Conservation (phyloP, 1,284 basidiomycete genomes). For the Marasmius oreades region DNA sequence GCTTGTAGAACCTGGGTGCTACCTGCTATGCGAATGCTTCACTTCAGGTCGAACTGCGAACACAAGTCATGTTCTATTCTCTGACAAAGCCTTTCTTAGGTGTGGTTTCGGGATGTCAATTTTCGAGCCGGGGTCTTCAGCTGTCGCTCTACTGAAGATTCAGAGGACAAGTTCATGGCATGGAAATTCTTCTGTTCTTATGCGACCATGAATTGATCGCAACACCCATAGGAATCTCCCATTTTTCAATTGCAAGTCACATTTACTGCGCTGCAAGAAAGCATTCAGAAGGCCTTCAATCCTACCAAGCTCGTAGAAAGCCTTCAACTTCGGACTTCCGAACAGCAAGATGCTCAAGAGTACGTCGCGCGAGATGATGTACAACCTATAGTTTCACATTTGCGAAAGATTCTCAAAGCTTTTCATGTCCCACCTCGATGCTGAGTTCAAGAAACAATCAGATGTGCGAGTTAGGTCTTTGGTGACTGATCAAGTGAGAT, state of each 20-base stretch:
- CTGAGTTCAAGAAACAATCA: slow-evolving; percentile 78
- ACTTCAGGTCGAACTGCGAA: slow-evolving; percentile 64
- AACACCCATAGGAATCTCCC: slow-evolving; percentile 63
- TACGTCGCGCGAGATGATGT: slow-evolving; percentile 31
- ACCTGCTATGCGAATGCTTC: slow-evolving; percentile 94
- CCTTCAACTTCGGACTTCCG: slow-evolving; percentile 70
- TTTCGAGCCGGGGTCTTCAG: slow-evolving; percentile 66
- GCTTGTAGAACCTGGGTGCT: slow-evolving; percentile 79
- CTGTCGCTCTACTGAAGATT: slow-evolving; percentile 49
- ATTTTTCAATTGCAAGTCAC: slow-evolving; percentile 73
- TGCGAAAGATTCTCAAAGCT: slow-evolving; percentile 81
- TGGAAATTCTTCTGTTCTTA: slow-evolving; percentile 11
- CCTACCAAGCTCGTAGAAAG: slow-evolving; percentile 81
- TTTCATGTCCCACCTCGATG: slow-evolving; percentile 84
- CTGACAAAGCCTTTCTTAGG: slow-evolving; percentile 29
- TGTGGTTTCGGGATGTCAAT: slow-evolving; percentile 68
- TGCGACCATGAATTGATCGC: background rate
- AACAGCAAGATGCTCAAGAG: slow-evolving; percentile 96
- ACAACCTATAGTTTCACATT: slow-evolving; percentile 14
- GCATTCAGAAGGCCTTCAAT: slow-evolving; percentile 69
- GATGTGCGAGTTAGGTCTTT: slow-evolving; percentile 59
- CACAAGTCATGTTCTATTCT: slow-evolving; percentile 1
- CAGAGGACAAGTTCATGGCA: slow-evolving; percentile 54
- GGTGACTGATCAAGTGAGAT: slow-evolving; percentile 62
- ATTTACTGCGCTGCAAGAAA: slow-evolving; percentile 79